Base-by-base conservation (phyloP, 169 alveolate genomes). In the Cryptosporidium tyzzeri region DNA sequence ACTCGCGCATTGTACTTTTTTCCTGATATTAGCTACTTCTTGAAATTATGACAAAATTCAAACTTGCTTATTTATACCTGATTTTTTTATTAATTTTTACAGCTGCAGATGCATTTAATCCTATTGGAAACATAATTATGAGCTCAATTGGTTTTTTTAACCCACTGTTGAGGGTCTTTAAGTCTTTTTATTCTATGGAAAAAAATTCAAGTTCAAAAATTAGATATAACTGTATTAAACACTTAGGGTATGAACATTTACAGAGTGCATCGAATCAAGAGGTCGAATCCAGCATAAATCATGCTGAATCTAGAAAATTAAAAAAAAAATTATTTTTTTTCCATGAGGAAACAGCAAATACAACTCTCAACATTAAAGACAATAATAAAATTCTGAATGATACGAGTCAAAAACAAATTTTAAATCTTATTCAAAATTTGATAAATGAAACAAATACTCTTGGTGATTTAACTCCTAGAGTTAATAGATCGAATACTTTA, bases 71-170 rank as follows among this genome's bases (percentile, higher is more conserved):
- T 55, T 21, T 55, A 14, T 48, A 8, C 67, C 21, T 55, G 4
- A 3, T 55, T 55, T 55, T 41, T 55, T 55, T 26, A 4, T 21
- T 26, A 21, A 23, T 55, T 55, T n/a, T 55, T 23, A 16, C 35
- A 55, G 7, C 18, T 0, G 0, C 18, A 26, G 35, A 55, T 44
- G 31, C 84, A 26, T 45, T 50, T 14, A 37, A 31, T 41, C 55
- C 89, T 8, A 58, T 61, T 7, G 45, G 39, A 7, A 39, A 53
- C 59, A 80, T 80, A 80, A 44, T 80, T 26, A 44, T 53, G 50
- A 21, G 71, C 23, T 73, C 86, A 16, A 26, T 65, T 4, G 89
- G 89, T 14, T 80, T 62, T 48, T 80, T 65, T 48, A 59, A 80
- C 39, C 84, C 84, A 39, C 45, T 80, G 2, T n/a, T 65, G 5